Conservation (phyloP, 768 basidiomycete genomes). For the Lactarius vividus region DNA sequence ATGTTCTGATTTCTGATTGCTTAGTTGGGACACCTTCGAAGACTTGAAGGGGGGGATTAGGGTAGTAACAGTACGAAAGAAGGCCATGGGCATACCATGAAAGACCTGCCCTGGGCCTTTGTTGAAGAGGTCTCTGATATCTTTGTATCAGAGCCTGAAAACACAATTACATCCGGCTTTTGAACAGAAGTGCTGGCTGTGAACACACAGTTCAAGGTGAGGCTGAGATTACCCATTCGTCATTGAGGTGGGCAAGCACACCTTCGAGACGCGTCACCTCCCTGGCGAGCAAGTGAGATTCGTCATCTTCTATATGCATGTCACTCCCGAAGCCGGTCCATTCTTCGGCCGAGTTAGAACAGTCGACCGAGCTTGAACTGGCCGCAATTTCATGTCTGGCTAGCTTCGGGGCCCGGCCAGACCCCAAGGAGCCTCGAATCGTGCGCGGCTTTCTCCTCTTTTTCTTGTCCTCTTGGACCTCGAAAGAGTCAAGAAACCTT, state of each 20-base stretch:
- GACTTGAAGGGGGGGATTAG: slow-evolving; percentile 49
- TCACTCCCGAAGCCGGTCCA: slow-evolving; percentile 40
- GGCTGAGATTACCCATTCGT: background rate
- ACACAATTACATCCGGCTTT: slow-evolving; percentile 54
- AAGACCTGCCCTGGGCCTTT: slow-evolving; percentile 57
- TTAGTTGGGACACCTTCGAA: slow-evolving; percentile 68
- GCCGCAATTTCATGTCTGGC: slow-evolving; percentile 5
- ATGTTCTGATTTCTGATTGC: slow-evolving; percentile 27
- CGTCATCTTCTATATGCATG: slow-evolving; percentile 15
- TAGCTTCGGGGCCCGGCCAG: slow-evolving; percentile 7
- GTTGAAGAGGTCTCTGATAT: slow-evolving; percentile 29
- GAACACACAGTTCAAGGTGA: slow-evolving; percentile 42
- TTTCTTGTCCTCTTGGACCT: slow-evolving; percentile 30
- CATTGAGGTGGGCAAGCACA: background rate
- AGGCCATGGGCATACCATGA: slow-evolving; percentile 59
- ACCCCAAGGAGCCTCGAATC: background rate
- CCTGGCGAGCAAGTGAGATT: slow-evolving; percentile 5
- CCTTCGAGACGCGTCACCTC: slow-evolving; percentile 13
- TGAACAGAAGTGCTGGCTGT: slow-evolving; percentile 35
- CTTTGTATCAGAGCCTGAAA: slow-evolving; percentile 40
- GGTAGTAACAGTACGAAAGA: slow-evolving; percentile 8
- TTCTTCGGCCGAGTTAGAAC: slow-evolving; percentile 35
- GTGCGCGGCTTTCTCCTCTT: slow-evolving; percentile 25
- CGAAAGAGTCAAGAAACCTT: slow-evolving; percentile 45
- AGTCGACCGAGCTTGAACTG: slow-evolving; percentile 2